Evolutionary conservation across 768 basidiomycete species (phyloP).

Genomic region (Ephemerocybe angulata): DNA sequence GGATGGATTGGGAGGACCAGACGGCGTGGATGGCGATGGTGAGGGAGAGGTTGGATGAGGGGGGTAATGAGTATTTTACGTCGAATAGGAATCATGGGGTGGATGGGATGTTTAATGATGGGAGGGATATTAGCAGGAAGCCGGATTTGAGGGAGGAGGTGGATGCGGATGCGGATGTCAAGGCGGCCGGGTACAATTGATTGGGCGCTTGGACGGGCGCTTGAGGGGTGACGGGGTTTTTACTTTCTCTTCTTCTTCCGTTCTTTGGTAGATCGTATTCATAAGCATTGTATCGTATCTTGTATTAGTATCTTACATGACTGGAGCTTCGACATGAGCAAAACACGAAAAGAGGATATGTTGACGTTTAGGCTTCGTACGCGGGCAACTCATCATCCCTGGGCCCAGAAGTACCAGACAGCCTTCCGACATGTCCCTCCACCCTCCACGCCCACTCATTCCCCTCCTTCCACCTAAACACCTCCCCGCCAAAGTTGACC

Average conservation of each 20-base stretch:
- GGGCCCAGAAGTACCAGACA: constrained; percentile 30
- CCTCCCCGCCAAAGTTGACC: constrained; percentile 64
- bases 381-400: constrained; percentile 46
- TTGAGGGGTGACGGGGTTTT: too few relatives aligned
- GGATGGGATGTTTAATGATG: constrained; percentile 5
- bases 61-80: constrained; percentile 1
- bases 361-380: too few relatives aligned
- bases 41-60: not conserved
- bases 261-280: too few relatives aligned
- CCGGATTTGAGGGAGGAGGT: not conserved
- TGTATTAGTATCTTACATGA: too few relatives aligned
- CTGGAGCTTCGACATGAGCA: too few relatives aligned
- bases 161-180: not conserved
- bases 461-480: constrained; percentile 58
- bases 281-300: too few relatives aligned
- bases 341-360: too few relatives aligned
- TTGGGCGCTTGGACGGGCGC: too few relatives aligned
- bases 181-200: not conserved
- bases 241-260: too few relatives aligned
- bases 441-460: constrained; percentile 66
- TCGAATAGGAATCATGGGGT: not conserved
- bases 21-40: constrained; percentile 9
- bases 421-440: constrained; percentile 56
- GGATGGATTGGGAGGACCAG: constrained; percentile 8
- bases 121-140: constrained; percentile 1